Conservation (phyloP, 148 eudicot species). For the Cornus suecica region DNA sequence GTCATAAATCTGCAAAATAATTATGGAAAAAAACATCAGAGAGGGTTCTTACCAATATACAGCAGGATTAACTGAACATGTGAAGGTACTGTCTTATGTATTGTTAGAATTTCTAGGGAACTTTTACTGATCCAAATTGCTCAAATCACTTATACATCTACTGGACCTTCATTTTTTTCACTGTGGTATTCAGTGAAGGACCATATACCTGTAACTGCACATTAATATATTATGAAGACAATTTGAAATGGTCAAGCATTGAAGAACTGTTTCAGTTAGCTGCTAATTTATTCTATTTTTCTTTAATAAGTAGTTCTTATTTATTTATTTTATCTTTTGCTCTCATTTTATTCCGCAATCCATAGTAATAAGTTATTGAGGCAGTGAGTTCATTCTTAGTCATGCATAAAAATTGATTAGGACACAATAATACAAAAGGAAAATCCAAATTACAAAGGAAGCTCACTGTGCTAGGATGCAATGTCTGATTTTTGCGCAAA, state of each 20-base stretch:
- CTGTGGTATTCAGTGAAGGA: background rate
- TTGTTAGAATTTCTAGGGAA: background rate
- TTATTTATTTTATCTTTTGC: no score
- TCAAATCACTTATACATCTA: background rate
- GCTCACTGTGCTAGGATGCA: no score
- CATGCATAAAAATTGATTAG: background rate
- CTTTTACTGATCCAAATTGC: background rate
- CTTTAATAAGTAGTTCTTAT: no score
- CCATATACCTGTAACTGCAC: background rate
- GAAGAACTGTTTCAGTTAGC: no score
- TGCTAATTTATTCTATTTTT: no score
- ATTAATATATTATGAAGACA: background rate
- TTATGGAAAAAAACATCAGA: background rate
- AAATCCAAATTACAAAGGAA: no score
- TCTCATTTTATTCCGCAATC: background rate
- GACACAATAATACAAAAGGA: background rate
- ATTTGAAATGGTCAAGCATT: background rate
- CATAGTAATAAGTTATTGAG: background rate
- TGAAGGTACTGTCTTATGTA: background rate
- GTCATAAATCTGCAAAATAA: constrained; percentile 36
- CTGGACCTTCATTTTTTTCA: background rate
- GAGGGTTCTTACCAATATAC: background rate
- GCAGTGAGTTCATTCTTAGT: background rate
- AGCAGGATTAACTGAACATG: background rate
- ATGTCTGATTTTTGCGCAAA: background rate